Percentiles rank a stretch among this genome's conserved stretches.
Conservation (phyloP, 805 yeast genomes). For the Pichia paraexigua region DNA sequence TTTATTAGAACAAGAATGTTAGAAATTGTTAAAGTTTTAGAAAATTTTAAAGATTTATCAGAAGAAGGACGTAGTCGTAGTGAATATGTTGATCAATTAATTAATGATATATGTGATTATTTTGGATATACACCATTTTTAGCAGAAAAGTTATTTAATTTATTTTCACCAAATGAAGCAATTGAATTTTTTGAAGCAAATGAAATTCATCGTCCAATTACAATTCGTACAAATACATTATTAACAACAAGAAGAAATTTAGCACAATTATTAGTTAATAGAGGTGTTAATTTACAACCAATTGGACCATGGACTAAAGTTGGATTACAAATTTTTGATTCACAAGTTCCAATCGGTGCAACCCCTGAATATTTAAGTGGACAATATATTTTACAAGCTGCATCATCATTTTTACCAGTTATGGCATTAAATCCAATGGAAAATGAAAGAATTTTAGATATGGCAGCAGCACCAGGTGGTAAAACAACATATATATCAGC, state of each 20-base stretch:
- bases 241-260: conserved; percentile 92
- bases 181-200: conserved; percentile 98
- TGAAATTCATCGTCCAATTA: conserved; percentile 92
- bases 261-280: conserved; percentile 88
- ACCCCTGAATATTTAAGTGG: conserved; percentile 98
- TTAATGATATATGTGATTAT: conserved; percentile 83
- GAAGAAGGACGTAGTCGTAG: conserved; percentile 84
- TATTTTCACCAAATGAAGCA: conserved; percentile 93
- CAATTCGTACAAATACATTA: conserved; percentile 95
- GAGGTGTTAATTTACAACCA: conserved; percentile 96
- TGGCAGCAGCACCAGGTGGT: conserved; percentile 99
- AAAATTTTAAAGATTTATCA: conserved; percentile 73
- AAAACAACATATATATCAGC: conserved; percentile 93
- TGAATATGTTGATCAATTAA: conserved; percentile 69
- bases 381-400: conserved; percentile 96
- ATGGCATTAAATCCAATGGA: conserved; percentile 98
- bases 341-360: conserved; percentile 99
- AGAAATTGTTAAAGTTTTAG: conserved; percentile 89
- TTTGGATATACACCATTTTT: conserved; percentile 88
- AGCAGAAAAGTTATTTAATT: conserved; percentile 87
- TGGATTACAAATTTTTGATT: conserved; percentile 93
- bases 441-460: conserved; percentile 89
- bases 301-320: conserved; percentile 98
- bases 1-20: conserved; percentile 88
- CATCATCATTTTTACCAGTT: conserved; percentile 94